Conservation (phyloP, 106 monocot genomes). For the Acorus gramineus region DNA sequence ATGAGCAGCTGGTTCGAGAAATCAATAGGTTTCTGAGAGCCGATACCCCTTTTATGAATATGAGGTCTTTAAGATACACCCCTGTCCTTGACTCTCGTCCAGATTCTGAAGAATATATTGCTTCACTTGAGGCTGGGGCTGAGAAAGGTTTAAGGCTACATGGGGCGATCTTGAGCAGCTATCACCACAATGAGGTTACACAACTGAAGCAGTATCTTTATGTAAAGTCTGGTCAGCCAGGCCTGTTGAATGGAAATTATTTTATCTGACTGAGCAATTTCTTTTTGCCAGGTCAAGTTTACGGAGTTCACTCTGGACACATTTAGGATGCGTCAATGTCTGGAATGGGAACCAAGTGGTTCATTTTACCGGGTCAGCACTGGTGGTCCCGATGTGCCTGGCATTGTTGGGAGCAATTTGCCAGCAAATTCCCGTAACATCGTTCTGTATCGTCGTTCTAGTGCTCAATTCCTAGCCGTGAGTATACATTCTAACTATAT, state of each 20-base stretch:
- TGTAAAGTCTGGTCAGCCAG: not conserved
- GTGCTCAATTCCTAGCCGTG: constrained; percentile 59
- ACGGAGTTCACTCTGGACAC: constrained; percentile 72
- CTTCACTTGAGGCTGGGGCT: constrained; percentile 6
- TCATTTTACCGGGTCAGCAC: constrained; percentile 37
- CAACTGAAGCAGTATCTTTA: not conserved
- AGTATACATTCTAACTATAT: constrained; percentile 14
- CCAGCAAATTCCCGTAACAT: constrained; percentile 72
- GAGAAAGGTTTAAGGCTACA: constrained; percentile 37
- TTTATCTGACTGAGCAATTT: no score
- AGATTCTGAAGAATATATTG: constrained; percentile 30
- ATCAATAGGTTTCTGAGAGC: constrained; percentile 59
- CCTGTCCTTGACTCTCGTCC: constrained; percentile 62
- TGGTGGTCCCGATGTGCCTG: constrained; percentile 22
- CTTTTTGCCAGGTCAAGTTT: constrained; percentile 55
- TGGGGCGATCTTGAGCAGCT: constrained; percentile 65
- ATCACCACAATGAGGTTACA: constrained; percentile 68
- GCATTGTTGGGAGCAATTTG: constrained; percentile 39
- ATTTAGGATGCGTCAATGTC: constrained; percentile 88
- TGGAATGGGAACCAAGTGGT: constrained; percentile 95
- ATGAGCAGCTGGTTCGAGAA: constrained; percentile 84
- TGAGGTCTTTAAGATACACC: constrained; percentile 87
- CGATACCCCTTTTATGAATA: constrained; percentile 80
- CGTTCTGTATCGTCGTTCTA: constrained; percentile 50
- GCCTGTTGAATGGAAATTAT: not conserved